A percentile compares a stretch with the other conserved stretches of the same genome.
These are phyloP conservation scores for Quercus dentata DNA, from an alignment of 306 rosid genomes.

Conservation along the genomic window DNA sequence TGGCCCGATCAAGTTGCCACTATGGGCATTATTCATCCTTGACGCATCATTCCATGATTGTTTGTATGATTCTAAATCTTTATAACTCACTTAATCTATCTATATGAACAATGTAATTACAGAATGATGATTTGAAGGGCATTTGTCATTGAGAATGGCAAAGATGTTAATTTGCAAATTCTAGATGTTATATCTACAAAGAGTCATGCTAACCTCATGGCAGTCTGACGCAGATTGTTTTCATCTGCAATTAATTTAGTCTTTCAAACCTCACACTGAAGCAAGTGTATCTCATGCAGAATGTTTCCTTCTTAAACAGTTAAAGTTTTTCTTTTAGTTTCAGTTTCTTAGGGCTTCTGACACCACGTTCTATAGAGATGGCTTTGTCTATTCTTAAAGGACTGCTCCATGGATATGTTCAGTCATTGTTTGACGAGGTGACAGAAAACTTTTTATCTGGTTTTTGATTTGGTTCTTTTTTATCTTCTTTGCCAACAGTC, in stretches of 20 bases:
- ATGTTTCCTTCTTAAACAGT: conserved; percentile 17
- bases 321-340: conserved; percentile 4
- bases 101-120: not conserved
- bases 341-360: conserved; percentile 7
- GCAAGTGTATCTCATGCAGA: not conserved
- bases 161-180: conserved; percentile 23
- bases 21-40: not conserved
- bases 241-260: conserved; percentile 8
- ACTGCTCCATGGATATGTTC: conserved; percentile 46
- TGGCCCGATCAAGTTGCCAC: not conserved
- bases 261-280: not conserved
- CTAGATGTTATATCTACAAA: conserved; percentile 14
- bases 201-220: conserved; percentile 27
- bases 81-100: not conserved
- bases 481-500: not conserved
- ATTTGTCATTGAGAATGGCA: conserved; percentile 20
- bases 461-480: conserved; percentile 1
- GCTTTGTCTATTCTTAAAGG: conserved; percentile 48
- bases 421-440: conserved; percentile 48
- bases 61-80: not conserved
- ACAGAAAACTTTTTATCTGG: not conserved
- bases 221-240: conserved; percentile 18
- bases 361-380: conserved; percentile 28
- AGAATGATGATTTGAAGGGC: not conserved
- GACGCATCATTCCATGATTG: not conserved